phyloP scores from a whole-genome alignment of 1,139 yeast genomes.

The Kurtzmaniella natalensis region DNA sequence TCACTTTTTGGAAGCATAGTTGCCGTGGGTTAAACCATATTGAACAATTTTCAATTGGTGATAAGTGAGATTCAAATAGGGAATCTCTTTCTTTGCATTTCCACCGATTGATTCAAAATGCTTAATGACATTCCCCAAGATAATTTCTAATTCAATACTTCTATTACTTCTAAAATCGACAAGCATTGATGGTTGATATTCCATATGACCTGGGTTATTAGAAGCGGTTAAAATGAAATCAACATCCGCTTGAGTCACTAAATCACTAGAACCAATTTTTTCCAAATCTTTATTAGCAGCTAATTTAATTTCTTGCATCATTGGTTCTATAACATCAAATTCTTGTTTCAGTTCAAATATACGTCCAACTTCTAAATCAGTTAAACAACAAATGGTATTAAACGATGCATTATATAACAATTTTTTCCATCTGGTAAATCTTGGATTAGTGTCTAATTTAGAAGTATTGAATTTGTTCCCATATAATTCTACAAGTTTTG shows the following conservation, averaged over 20 bases:
- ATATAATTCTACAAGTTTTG: constrained; percentile 23
- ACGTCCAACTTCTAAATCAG: constrained; percentile 26
- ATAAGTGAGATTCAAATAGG: constrained; percentile 26
- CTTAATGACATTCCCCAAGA: constrained; percentile 21
- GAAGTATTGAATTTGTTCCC: constrained; percentile 16
- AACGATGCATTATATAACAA: constrained; percentile 32
- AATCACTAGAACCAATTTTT: constrained; percentile 11
- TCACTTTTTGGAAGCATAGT: too few species aligned
- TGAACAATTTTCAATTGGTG: constrained; percentile 36
- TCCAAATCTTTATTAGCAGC: constrained; percentile 22
- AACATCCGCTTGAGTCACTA: constrained; percentile 15
- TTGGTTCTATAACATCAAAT: constrained; percentile 14
- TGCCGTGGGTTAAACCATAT: constrained; percentile 13
- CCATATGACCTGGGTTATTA: constrained; percentile 14
- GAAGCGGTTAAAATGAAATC: constrained; percentile 15
- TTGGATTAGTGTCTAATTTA: constrained; percentile 18
- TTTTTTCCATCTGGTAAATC: constrained; percentile 28
- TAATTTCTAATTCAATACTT: constrained; percentile 29
- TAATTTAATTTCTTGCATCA: constrained; percentile 21
- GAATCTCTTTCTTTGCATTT: constrained; percentile 12
- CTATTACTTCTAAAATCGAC: constrained; percentile 28
- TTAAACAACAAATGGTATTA: constrained; percentile 31
- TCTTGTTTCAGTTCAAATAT: constrained; percentile 8
- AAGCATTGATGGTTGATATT: constrained; percentile 32
- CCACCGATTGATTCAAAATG: constrained; percentile 11